phyloP scores from a whole-genome alignment of 495 filamentous ascomycete species.

The Cenococcum geophilum region DNA sequence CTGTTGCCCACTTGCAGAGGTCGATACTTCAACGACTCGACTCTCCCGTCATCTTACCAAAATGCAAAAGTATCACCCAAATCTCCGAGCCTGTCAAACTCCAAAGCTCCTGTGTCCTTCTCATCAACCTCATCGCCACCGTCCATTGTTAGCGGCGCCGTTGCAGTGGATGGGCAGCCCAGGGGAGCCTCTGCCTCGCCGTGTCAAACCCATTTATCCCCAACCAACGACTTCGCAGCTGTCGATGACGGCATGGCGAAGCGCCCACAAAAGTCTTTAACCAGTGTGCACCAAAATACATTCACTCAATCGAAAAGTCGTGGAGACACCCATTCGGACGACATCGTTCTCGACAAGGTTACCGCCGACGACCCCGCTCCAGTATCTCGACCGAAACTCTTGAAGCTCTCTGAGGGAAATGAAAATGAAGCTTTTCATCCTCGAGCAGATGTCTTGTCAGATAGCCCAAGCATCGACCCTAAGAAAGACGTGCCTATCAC shows the following conservation, averaged over 20 bases:
- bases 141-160: neutral
- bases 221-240: conserved; percentile 3
- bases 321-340: neutral
- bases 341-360: neutral
- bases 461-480: conserved; percentile 22
- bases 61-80: conserved; percentile 17
- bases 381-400: neutral
- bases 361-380: neutral
- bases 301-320: neutral
- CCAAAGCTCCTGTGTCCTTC: conserved; percentile 10
- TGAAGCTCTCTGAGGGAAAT: neutral
- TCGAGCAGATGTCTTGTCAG: conserved; percentile 5
- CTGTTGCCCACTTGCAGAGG: conserved; percentile 30
- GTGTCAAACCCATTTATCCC: conserved; percentile 13
- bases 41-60: conserved; percentile 49
- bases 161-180: conserved; percentile 21
- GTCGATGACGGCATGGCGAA: conserved; percentile 4
- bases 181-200: conserved; percentile 26
- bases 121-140: conserved; percentile 13
- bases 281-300: neutral
- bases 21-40: conserved; percentile 35
- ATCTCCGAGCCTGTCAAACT: conserved; percentile 13
- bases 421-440: neutral
- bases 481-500: conserved; percentile 20
- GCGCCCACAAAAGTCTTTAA: neutral